Evolutionary conservation across 2,329 filamentous ascomycete species (phyloP), one percentile per base, ranked within the genome.

Genomic region (Lasiodiplodia sp.): DNA sequence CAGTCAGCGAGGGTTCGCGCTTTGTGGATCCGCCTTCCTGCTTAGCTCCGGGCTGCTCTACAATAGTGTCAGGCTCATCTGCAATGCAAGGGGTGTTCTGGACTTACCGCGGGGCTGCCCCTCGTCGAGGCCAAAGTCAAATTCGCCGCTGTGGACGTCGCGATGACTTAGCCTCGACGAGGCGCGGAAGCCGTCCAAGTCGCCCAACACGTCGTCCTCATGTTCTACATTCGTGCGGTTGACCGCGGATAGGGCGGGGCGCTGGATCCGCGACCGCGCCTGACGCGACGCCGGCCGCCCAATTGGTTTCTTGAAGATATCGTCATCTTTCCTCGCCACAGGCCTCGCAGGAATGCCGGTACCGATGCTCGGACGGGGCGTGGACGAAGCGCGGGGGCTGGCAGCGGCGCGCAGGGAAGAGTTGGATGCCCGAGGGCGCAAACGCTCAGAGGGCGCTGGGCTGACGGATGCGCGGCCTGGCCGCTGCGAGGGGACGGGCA

Each of bases 1-100:
- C 94, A 0, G 91, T 89, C 4, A 97, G 83, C 0, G 92, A 94
- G 16, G 82, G 82, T 14, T 76, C 4, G 80, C 64, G 87, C 84
- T 66, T 75, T 47, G 44, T 47, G n/a, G 44, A 47, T 47, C 44
- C 44, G 21, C 44, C 44, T 44, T 52, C 71, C 69, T 71, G 68
- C 51, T 69, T 68, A n/a, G 73, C 68, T 40, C 57, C 66, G 44
- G 68, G 58, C 55, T 71, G 71, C 31, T 70, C 60, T 34, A 65
- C 68, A 31, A 72, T 67, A 21, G 72, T 38, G 64, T 67, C 57
- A 67, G 68, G 51, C 31, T 67, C 55, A 47, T 34, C 44, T n/a
- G 68, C 63, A 72, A 72, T 10, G 70, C 70, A 34, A 69, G 69
- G 37, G 71, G 72, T 52, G 57, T 4, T 63, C 37, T 14, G 66